Percentiles rank a stretch among this genome's conserved stretches.
These are phyloP conservation scores for Penicillium alfredii DNA, from an alignment of 495 filamentous ascomycete genomes.

Conservation along the genomic window DNA sequence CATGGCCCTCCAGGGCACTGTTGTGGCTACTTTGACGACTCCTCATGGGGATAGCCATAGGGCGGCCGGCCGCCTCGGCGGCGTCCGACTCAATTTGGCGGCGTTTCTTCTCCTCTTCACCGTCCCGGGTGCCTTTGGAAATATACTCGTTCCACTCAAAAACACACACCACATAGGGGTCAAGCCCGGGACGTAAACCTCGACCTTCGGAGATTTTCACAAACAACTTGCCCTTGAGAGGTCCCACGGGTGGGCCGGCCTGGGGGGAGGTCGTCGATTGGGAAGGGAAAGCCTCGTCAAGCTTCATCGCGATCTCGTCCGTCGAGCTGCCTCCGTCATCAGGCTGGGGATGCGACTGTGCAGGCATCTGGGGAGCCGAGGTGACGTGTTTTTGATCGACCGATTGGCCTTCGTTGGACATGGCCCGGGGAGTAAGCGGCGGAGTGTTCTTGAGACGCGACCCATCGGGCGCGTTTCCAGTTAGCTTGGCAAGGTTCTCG, in stretches of 20 bases:
- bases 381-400: conserved; percentile 32
- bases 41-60: conserved; percentile 94
- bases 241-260: conserved; percentile 57
- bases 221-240: conserved; percentile 80
- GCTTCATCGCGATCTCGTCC: conserved; percentile 38
- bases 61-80: conserved; percentile 57
- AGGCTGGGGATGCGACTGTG: conserved; percentile 16
- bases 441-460: conserved; percentile 77
- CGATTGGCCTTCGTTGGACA: conserved; percentile 57
- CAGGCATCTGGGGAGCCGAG: conserved; percentile 23
- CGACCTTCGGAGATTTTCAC: conserved; percentile 82
- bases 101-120: conserved; percentile 46
- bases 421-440: conserved; percentile 77
- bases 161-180: conserved; percentile 93
- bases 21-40: conserved; percentile 94
- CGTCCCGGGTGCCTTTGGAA: conserved; percentile 69
- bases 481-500: conserved; percentile 82
- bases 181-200: conserved; percentile 70
- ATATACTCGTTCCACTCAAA: conserved; percentile 97
- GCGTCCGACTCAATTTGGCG: conserved; percentile 55
- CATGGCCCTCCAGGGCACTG: conserved; percentile 64
- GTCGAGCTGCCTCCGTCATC: conserved; percentile 27
- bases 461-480: conserved; percentile 58
- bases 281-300: conserved; percentile 41
- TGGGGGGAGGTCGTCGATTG: conserved; percentile 29